Base-by-base conservation (phyloP, 169 alveolate species). In the Plasmodium billcollinsi region DNA sequence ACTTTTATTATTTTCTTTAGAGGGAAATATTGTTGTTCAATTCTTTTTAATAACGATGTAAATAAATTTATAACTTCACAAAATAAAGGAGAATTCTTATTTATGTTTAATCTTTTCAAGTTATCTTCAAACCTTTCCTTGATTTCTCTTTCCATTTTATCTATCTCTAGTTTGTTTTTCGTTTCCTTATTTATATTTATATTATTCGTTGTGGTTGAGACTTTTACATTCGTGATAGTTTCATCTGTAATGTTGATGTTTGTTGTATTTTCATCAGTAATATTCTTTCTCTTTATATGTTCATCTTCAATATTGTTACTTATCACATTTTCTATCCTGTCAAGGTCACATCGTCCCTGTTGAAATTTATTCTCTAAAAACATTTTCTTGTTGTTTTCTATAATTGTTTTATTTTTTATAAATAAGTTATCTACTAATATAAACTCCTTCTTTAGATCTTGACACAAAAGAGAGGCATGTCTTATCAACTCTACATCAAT, bases 21-120 rank as follows among this genome's bases (percentile, higher is more conserved):
- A 1, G 91, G 91, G 29, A 69, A 69, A 61, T 83, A 83, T 14
- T 83, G 91, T 33, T 83, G 91, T 15, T 83, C 91, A 45, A 83
- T 58, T 58, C 91, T 50, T 72, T 83, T 83, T 49, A 83, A 73
- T 50, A 83, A 21, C 3, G 91, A 69, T 2, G 72, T 83, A 49
- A 83, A 83, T 3, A 83, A 72, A 50, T 83, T 83, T 49, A 83
- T 54, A 14, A 83, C 76, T 83, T 83, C 85, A 56, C 91, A 83
- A 29, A 83, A 83, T 8, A 83, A 14, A 8, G 83, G 85, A 15
- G 85, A 39, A 61, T 83, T 83, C 45, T 43, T 70, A 67, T 83
- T 72, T 43, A 83, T 83, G 49, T 69, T 61, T 66, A 83, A 54
- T 1, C 67, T 20, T 24, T 61, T 83, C 54, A 69, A 18, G 65